Conservation (phyloP, 768 basidiomycete genomes). For the Harrya chromipes region DNA sequence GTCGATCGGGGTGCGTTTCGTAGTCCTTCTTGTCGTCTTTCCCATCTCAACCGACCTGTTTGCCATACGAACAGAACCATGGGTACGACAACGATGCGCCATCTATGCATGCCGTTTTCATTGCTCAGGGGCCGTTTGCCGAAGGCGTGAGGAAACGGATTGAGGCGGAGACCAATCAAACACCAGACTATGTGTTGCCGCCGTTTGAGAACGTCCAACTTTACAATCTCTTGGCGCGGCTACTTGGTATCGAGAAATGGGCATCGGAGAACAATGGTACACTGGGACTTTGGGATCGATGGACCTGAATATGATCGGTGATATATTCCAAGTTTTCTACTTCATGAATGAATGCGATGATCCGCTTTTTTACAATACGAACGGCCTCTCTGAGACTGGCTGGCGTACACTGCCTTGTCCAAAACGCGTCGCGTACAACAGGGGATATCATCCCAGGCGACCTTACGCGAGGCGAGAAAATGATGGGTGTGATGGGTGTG, state of each 20-base stretch:
- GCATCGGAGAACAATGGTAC: constrained; percentile 75
- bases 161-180: constrained; percentile 22
- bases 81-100: constrained; percentile 79
- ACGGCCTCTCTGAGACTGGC: too few relatives aligned
- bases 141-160: constrained; percentile 8
- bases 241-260: constrained; percentile 56
- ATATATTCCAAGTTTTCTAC: neutral
- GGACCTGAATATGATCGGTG: constrained; percentile 1
- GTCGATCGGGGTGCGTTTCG: constrained; percentile 60
- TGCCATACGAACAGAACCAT: constrained; percentile 54
- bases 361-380: too few relatives aligned
- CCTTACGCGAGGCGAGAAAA: too few relatives aligned
- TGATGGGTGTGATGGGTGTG: too few relatives aligned
- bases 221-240: constrained; percentile 73
- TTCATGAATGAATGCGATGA: too few relatives aligned
- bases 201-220: constrained; percentile 81
- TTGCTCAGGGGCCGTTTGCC: constrained; percentile 85
- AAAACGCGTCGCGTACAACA: too few relatives aligned
- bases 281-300: constrained; percentile 75
- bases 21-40: neutral
- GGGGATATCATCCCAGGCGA: too few relatives aligned
- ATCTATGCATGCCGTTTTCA: constrained; percentile 85
- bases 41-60: neutral
- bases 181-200: constrained; percentile 57
- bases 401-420: too few relatives aligned